Conservation (phyloP, 2,329 filamentous ascomycete species). For the Cucurbitaria berberidis region DNA sequence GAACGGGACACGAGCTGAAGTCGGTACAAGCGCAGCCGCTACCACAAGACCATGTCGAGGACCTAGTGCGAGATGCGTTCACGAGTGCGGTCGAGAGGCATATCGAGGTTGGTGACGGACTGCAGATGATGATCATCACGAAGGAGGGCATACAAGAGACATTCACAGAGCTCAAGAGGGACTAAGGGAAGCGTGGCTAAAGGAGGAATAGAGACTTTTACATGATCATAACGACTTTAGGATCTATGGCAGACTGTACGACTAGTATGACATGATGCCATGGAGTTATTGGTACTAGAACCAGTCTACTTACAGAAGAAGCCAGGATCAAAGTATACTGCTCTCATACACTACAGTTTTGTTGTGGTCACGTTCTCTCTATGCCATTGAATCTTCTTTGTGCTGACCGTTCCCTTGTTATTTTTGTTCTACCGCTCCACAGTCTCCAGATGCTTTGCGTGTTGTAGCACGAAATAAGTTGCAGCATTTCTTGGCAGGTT, state of each 20-base stretch:
- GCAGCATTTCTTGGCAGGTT: neutral
- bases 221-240: slow-evolving; percentile 47
- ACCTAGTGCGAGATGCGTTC: slow-evolving; percentile 94
- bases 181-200: slow-evolving; percentile 25
- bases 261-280: slow-evolving; percentile 10
- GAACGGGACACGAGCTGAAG: slow-evolving; percentile 79
- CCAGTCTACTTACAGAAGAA: neutral
- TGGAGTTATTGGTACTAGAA: neutral
- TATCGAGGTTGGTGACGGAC: slow-evolving; percentile 95
- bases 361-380: neutral
- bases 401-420: neutral
- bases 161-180: slow-evolving; percentile 77
- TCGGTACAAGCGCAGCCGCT: slow-evolving; percentile 73
- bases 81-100: slow-evolving; percentile 97
- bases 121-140: slow-evolving; percentile 96
- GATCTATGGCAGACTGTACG: slow-evolving; percentile 24
- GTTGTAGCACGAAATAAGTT: too few species aligned
- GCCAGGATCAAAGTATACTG: neutral
- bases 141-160: slow-evolving; percentile 86
- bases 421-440: neutral
- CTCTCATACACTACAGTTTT: neutral
- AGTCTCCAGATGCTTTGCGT: too few species aligned
- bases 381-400: neutral
- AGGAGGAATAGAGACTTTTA: slow-evolving; percentile 42
- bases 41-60: slow-evolving; percentile 75